phyloP scores from a whole-genome alignment of 1,284 basidiomycete species.

The Ganoderma leucocontextum region DNA sequence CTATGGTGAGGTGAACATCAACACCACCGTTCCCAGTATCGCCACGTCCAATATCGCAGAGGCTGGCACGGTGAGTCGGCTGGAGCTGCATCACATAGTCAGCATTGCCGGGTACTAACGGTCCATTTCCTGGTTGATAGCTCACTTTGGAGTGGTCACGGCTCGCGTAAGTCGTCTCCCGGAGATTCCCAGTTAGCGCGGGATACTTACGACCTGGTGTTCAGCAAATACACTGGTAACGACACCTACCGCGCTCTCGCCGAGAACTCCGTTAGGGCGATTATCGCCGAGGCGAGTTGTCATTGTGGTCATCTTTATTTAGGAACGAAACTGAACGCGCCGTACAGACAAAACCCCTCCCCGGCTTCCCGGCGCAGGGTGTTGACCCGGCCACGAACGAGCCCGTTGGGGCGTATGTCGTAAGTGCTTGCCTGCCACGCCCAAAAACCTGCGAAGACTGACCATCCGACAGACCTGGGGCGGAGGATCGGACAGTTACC shows the following conservation, averaged over 20 bases:
- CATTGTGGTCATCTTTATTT: background rate
- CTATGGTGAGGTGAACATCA: conserved; percentile 61
- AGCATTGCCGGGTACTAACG: background rate
- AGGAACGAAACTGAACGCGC: too few species aligned
- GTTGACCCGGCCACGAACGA: conserved; percentile 64
- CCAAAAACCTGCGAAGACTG: background rate
- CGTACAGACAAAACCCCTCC: conserved; percentile 51
- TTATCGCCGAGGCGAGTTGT: conserved; percentile 47
- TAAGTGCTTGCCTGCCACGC: conserved; percentile 44
- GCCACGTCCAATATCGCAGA: conserved; percentile 68
- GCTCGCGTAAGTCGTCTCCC: conserved; percentile 41
- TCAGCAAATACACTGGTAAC: conserved; percentile 64
- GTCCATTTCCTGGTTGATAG: conserved; percentile 33
- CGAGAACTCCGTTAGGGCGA: conserved; percentile 57
- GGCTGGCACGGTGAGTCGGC: conserved; percentile 69
- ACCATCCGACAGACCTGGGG: conserved; percentile 63
- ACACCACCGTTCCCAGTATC: conserved; percentile 50
- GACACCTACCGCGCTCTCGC: conserved; percentile 64
- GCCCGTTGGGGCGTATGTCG: conserved; percentile 66
- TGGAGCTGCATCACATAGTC: too few species aligned
- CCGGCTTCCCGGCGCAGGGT: conserved; percentile 57
- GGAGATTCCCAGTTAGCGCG: background rate
- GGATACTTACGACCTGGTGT: background rate
- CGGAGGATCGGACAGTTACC: conserved; percentile 73
- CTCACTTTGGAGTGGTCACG: conserved; percentile 56